Conservation (phyloP, 306 rosid genomes). For the Mimosa bimucronata region DNA sequence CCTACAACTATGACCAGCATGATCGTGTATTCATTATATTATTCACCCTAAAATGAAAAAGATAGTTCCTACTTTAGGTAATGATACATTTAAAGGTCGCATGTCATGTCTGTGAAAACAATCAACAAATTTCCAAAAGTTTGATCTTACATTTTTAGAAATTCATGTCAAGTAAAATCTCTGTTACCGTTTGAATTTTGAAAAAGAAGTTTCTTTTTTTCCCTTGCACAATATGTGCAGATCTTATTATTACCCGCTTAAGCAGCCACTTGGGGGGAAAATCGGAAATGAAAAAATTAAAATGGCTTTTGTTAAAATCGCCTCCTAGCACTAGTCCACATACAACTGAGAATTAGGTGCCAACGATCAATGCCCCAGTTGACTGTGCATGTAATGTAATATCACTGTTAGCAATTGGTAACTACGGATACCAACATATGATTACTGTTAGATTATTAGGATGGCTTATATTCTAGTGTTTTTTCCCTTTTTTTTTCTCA, state of each 20-base stretch:
- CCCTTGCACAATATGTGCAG: background rate
- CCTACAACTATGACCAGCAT: background rate
- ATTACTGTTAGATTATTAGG: background rate
- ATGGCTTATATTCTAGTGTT: background rate
- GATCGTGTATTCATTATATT: background rate
- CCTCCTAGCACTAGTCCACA: background rate
- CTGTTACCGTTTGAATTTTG: constrained; percentile 5
- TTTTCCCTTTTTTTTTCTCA: background rate
- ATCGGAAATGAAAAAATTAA: background rate
- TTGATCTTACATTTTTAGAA: background rate
- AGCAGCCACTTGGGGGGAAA: background rate
- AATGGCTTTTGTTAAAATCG: constrained; percentile 12
- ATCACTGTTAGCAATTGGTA: background rate
- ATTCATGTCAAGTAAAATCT: background rate
- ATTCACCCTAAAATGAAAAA: background rate
- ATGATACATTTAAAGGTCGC: background rate
- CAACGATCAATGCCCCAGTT: background rate
- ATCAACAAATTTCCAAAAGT: background rate
- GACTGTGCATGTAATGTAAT: background rate
- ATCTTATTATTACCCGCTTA: background rate
- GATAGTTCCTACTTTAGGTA: background rate
- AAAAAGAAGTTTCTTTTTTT: constrained; percentile 1
- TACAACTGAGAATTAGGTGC: constrained; percentile 11
- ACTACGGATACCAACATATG: background rate
- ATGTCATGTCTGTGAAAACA: background rate